Percentiles rank a stretch among this genome's conserved stretches.
phyloP scores from a whole-genome alignment of 2,329 filamentous ascomycete species.

The Fusarium denticulatum region DNA sequence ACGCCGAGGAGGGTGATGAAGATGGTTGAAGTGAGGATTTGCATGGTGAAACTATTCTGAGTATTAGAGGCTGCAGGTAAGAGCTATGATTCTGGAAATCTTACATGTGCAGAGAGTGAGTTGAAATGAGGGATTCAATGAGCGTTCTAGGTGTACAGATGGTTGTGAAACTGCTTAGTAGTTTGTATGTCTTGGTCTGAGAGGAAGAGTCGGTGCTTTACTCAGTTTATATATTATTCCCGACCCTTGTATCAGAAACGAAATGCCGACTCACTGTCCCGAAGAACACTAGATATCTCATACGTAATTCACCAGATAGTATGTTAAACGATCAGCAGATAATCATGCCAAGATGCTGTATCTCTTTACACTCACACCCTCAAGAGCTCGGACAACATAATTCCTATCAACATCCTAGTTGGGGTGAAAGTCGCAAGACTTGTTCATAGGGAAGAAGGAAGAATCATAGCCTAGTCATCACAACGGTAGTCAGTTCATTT shows the following conservation, averaged over 20 bases:
- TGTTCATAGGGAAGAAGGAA: too few relatives aligned
- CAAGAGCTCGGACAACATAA: not conserved
- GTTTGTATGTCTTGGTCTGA: not conserved
- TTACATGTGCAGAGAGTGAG: not conserved
- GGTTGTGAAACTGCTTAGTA: accelerated
- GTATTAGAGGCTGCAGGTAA: not conserved
- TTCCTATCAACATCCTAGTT: not conserved
- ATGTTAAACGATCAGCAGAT: not conserved
- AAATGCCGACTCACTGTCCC: not conserved
- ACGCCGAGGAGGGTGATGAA: not conserved
- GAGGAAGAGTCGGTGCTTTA: not conserved
- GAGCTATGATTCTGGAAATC: too few relatives aligned
- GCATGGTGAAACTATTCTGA: not conserved
- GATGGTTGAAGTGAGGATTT: not conserved
- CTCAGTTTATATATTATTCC: not conserved
- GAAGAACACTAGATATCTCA: not conserved
- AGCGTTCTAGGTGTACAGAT: accelerated
- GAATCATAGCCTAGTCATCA: not conserved
- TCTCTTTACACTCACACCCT: too few relatives aligned
- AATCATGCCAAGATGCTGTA: not conserved
- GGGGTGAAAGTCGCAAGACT: accelerated
- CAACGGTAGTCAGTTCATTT: not conserved
- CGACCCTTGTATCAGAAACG: accelerated
- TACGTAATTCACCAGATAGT: not conserved
- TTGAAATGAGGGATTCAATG: not conserved